Conservation (phyloP, 148 eudicot species). For the Rhododendron griersonianum region DNA sequence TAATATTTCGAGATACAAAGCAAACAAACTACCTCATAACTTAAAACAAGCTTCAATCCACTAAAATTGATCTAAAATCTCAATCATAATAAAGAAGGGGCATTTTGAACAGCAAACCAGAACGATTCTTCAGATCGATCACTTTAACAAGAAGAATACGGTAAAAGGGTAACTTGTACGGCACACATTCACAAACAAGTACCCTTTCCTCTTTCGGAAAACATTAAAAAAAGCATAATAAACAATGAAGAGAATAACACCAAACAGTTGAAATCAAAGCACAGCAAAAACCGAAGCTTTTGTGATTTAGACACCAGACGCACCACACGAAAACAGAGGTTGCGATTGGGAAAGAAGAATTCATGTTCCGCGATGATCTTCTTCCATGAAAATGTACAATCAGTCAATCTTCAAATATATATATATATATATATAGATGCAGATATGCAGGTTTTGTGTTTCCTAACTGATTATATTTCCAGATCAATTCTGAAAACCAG, state of each 20-base stretch:
- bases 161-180: constrained; percentile 12
- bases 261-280: not conserved
- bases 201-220: not conserved
- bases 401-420: not conserved
- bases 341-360: not conserved
- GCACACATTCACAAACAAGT: constrained; percentile 8
- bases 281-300: not conserved
- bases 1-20: not conserved
- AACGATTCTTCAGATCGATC: not conserved
- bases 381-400: not conserved
- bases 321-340: constrained; percentile 5
- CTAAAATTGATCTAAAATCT: not conserved
- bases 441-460: not conserved
- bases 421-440: not conserved
- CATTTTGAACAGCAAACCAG: not conserved
- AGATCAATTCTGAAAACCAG: not conserved
- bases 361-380: constrained; percentile 1
- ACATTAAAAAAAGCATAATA: not conserved
- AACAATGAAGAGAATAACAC: not conserved
- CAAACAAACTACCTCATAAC: not conserved
- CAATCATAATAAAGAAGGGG: not conserved
- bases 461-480: not conserved
- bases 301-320: not conserved
- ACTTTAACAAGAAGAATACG: not conserved
- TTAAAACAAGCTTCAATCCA: not conserved